Base-by-base conservation (phyloP, 2,329 filamentous ascomycete genomes). In the Huntiella omanensis region DNA sequence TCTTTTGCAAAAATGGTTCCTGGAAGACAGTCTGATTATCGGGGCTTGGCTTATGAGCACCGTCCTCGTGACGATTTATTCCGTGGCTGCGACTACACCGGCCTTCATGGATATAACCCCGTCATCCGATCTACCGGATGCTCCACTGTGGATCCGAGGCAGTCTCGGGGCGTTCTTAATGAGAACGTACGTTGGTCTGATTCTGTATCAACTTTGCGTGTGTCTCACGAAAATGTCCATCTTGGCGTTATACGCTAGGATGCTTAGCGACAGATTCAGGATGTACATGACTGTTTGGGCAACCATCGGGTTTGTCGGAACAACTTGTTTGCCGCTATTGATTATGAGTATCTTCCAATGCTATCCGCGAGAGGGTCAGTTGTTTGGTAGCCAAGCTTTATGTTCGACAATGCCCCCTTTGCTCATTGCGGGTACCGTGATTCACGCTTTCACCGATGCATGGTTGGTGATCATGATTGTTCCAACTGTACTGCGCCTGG, bases 371-470 rank as follows among this genome's bases (percentile, higher is more conserved):
- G 13, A 15, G 4, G 10, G 12, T 15, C 28, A 34, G 13, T 15
- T 43, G 12, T 43, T 43, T 34, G 40, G 13, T 12, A 11, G 13
- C 3, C 13, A 16, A 16, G 34, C 34, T 15, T 34, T 43, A 17
- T 34, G 22, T 17, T 43, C 16, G 15, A 13, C n/a, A 10, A 16
- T 43, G 16, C 22, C 50, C 2, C 59, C 61, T 17, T 59, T 69
- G 11, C 60, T 63, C 32, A 66, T 66, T 54, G 54, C 60, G 16
- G 64, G 62, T 33, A 63, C 66, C 1, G 59, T 56, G 1, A 59
- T 70, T 40, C 67, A 69, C 50, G 66, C 68, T n/a, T 57, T 57
- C 2, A 60, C 68, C 19, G 69, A 71, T 51, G 48, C 62, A 33
- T 60, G 60, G 52, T 59, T 72, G 7, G 58, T 70, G 42, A 44